phyloP scores from a whole-genome alignment of 2,329 filamentous ascomycete genomes.

The Diaporthe ilicicola region DNA sequence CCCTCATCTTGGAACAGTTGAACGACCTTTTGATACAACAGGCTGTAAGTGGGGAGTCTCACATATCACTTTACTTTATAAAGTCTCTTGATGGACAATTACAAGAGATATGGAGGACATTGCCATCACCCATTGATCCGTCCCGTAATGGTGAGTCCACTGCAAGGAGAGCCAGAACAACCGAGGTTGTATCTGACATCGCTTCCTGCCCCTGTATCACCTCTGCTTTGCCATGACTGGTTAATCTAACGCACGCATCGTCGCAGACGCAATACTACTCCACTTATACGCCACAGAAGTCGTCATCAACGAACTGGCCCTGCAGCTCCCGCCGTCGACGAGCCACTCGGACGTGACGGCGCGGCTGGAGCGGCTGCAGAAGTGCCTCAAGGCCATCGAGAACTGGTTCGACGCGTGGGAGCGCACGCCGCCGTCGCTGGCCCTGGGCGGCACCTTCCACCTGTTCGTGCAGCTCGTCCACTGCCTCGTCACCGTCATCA shows the following conservation, averaged over 20 bases:
- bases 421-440: slow-evolving; percentile 39
- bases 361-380: slow-evolving; percentile 40
- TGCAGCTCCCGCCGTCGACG: slow-evolving; percentile 33
- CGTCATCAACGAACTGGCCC: slow-evolving; percentile 47
- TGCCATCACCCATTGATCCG: too few relatives aligned
- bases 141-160: slow-evolving; percentile 35
- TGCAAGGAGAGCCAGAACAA: too few relatives aligned
- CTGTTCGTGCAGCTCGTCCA: slow-evolving; percentile 46
- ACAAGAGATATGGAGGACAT: slow-evolving; percentile 36
- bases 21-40: slow-evolving; percentile 27
- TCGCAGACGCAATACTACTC: slow-evolving; percentile 45
- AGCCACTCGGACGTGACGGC: slow-evolving; percentile 4
- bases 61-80: slow-evolving; percentile 36
- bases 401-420: slow-evolving; percentile 47
- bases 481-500: slow-evolving; percentile 44
- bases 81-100: slow-evolving; percentile 39
- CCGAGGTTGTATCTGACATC: background rate
- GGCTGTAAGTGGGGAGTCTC: slow-evolving; percentile 28
- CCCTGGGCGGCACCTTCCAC: slow-evolving; percentile 45
- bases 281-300: slow-evolving; percentile 48
- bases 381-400: slow-evolving; percentile 41
- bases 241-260: background rate
- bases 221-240: slow-evolving; percentile 10
- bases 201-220: background rate
- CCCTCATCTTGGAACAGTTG: slow-evolving; percentile 49